Conservation (phyloP, 331 rosid genomes). For the Erythrophleum ivorense region DNA sequence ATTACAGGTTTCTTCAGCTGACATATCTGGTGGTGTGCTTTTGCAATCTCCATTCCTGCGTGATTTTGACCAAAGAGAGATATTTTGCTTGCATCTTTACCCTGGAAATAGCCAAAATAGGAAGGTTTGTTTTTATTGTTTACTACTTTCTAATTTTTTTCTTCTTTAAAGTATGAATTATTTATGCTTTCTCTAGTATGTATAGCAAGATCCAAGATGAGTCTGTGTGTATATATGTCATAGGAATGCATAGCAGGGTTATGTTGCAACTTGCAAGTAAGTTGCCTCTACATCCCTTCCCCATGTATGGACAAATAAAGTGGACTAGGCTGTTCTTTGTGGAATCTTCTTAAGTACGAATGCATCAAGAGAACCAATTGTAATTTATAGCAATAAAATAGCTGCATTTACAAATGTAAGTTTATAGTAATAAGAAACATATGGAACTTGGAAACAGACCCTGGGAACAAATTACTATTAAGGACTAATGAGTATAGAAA, state of each 20-base stretch:
- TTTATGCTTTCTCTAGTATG: slow-evolving; percentile 18
- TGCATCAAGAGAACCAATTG: slow-evolving; percentile 16
- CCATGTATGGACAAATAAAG: neutral
- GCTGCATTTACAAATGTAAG: slow-evolving; percentile 6
- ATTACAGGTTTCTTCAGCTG: slow-evolving; percentile 67
- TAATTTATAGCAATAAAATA: slow-evolving; percentile 1
- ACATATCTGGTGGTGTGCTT: slow-evolving; percentile 72
- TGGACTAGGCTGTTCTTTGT: slow-evolving; percentile 12
- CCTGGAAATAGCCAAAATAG: slow-evolving; percentile 57
- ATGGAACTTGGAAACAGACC: slow-evolving; percentile 14
- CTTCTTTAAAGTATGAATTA: neutral
- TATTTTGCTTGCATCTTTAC: slow-evolving; percentile 79
- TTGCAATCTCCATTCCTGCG: slow-evolving; percentile 85
- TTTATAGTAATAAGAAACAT: slow-evolving; percentile 10
- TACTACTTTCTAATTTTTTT: neutral
- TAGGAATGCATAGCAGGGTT: slow-evolving; percentile 22
- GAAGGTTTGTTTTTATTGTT: slow-evolving; percentile 63
- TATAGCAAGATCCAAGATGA: slow-evolving; percentile 23
- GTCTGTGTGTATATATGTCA: slow-evolving; percentile 19
- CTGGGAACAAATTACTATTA: slow-evolving; percentile 1
- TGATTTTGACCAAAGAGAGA: slow-evolving; percentile 87
- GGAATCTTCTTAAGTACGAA: slow-evolving; percentile 6
- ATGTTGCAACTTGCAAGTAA: slow-evolving; percentile 17
- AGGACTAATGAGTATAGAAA: slow-evolving; percentile 19
- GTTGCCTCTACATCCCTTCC: neutral